Evolutionary conservation across 2,329 filamentous ascomycete genomes (phyloP).

Genomic region (Peltaster fructicola): DNA sequence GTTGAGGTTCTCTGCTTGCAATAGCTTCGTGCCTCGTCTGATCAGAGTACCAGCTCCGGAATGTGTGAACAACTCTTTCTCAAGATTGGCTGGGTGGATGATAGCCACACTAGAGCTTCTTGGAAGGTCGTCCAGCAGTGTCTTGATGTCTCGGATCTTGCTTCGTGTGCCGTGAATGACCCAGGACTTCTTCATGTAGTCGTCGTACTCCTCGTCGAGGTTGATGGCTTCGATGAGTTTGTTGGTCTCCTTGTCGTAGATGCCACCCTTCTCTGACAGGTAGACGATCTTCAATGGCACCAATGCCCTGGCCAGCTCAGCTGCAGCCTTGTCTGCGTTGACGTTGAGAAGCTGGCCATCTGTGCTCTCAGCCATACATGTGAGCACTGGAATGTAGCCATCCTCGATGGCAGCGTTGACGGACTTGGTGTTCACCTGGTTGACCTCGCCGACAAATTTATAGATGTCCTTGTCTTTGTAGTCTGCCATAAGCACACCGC

Average conservation of each 20-base stretch:
- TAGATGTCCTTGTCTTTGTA: slow-evolving; percentile 96
- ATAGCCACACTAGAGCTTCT: slow-evolving; percentile 90
- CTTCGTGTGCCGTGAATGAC: slow-evolving; percentile 85
- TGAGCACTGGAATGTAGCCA: slow-evolving; percentile 81
- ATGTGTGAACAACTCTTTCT: slow-evolving; percentile 94
- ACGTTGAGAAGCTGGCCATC: slow-evolving; percentile 92
- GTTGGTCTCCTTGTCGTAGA: slow-evolving; percentile 84
- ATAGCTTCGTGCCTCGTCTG: slow-evolving; percentile 76
- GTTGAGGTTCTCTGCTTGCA: slow-evolving; percentile 50
- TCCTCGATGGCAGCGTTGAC: slow-evolving; percentile 85
- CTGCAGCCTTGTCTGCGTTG: slow-evolving; percentile 91
- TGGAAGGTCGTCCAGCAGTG: slow-evolving; percentile 72
- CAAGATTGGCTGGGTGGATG: slow-evolving; percentile 86
- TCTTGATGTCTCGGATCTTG: slow-evolving; percentile 97
- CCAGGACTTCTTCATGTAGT: slow-evolving; percentile 87
- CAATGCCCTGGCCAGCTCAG: slow-evolving; percentile 72
- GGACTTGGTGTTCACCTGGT: slow-evolving; percentile 70
- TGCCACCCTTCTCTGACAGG: slow-evolving; percentile 89
- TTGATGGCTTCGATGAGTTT: slow-evolving; percentile 97
- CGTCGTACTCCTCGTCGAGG: slow-evolving; percentile 86
- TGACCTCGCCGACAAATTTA: slow-evolving; percentile 90
- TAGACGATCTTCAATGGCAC: slow-evolving; percentile 96
- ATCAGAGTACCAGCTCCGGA: slow-evolving; percentile 88
- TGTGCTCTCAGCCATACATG: slow-evolving; percentile 85
- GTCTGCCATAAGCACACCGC: slow-evolving; percentile 78